Percentiles rank a stretch among this genome's conserved stretches.
Conservation (phyloP, 768 basidiomycete genomes). For the Pholiota molesta region DNA sequence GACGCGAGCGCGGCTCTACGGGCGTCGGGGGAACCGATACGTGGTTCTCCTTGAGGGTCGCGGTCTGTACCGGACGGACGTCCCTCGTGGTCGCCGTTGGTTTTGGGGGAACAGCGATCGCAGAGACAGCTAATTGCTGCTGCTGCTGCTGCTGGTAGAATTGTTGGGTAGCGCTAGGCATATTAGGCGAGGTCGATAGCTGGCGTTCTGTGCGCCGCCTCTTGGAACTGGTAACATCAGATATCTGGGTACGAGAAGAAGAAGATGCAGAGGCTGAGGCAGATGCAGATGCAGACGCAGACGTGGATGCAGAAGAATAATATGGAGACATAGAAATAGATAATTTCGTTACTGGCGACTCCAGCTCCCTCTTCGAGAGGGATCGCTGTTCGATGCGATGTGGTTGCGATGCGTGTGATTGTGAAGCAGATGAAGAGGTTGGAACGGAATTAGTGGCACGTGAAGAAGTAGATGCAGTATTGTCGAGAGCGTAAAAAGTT, state of each 20-base stretch:
- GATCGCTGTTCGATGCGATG: slow-evolving; percentile 21
- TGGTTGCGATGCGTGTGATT: neutral
- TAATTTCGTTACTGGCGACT: neutral
- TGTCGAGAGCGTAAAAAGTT: slow-evolving; percentile 10
- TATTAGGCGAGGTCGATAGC: slow-evolving; percentile 16
- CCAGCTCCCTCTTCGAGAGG: slow-evolving; percentile 23
- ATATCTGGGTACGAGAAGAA: slow-evolving; percentile 12
- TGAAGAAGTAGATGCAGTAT: neutral
- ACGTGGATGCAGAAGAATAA: slow-evolving; percentile 9
- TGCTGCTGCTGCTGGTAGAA: neutral
- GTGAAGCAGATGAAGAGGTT: slow-evolving; percentile 12
- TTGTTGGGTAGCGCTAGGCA: slow-evolving; percentile 6
- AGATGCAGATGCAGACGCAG: slow-evolving; percentile 8
- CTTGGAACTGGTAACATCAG: slow-evolving; percentile 17
- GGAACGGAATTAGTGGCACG: slow-evolving; percentile 7
- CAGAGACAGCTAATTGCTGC: slow-evolving; percentile 11
- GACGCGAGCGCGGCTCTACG: slow-evolving; percentile 5
- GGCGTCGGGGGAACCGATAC: neutral
- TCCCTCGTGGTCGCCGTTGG: slow-evolving; percentile 25
- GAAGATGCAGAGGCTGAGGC: slow-evolving; percentile 14
- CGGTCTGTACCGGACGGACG: slow-evolving; percentile 22
- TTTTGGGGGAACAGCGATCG: slow-evolving; percentile 18
- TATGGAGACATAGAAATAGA: slow-evolving; percentile 14
- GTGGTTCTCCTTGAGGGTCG: slow-evolving; percentile 11
- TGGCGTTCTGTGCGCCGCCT: slow-evolving; percentile 19